Percentiles rank a stretch among this genome's conserved stretches.
Evolutionary conservation across 345 rosid species (phyloP).

Genomic region (Heritiera fomes): DNA sequence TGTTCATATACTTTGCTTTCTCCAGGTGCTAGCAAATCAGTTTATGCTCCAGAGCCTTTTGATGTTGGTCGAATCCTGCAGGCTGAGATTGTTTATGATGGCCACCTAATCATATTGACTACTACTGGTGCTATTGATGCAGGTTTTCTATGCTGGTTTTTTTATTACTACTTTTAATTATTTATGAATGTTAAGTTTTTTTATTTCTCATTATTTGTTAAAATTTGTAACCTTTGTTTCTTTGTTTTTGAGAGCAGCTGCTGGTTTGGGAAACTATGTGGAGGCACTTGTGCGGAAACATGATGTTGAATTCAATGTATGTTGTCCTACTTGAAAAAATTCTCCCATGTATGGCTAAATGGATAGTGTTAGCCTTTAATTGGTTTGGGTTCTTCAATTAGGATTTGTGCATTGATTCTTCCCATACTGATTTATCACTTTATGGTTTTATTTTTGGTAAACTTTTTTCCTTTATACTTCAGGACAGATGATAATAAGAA

Average conservation of each 20-base stretch:
- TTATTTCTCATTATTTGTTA: not conserved
- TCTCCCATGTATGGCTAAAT: not conserved
- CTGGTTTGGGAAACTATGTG: conserved; percentile 94
- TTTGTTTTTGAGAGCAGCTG: conserved; percentile 52
- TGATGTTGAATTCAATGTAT: conserved; percentile 86
- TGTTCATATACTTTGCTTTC: conserved; percentile 19
- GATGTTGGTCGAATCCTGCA: conserved; percentile 79
- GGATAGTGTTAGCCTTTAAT: not conserved
- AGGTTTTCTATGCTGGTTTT: conserved; percentile 40
- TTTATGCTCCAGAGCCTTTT: conserved; percentile 92
- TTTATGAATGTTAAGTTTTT: not conserved
- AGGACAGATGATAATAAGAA: not conserved
- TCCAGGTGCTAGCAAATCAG: conserved; percentile 89
- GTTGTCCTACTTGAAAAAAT: conserved; percentile 17
- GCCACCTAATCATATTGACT: conserved; percentile 51
- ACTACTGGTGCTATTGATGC: conserved; percentile 81
- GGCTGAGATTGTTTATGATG: conserved; percentile 61
- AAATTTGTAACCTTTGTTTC: conserved; percentile 6
- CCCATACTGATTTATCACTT: not conserved
- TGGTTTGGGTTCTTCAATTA: not conserved
- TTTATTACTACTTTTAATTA: conserved; percentile 18
- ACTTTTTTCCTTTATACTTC: not conserved
- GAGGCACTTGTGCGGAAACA: conserved; percentile 91
- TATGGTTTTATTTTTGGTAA: not conserved
- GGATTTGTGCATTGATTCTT: not conserved